Evolutionary conservation across 805 yeast genomes (phyloP), one percentile per base, ranked within the genome.

Genomic region (Lipomyces kockii): DNA sequence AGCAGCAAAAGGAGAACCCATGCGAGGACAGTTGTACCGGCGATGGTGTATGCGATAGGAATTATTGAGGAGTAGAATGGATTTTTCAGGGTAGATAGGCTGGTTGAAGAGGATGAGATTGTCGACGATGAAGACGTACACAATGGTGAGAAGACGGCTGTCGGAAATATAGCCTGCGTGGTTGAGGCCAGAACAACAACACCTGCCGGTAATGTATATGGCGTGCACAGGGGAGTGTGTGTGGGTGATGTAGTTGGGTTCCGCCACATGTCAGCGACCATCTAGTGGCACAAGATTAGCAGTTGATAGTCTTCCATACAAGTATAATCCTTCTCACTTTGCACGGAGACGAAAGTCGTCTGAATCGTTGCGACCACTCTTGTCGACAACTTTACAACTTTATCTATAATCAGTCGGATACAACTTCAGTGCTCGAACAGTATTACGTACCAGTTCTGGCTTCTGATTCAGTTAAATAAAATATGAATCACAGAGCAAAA

Each of bases 1-100:
- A 89, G 79, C 43, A 89, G 77, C 20, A 89, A 68, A 61, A 88
- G 78, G 32, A 91, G 79, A 86, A 90, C 86, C 96, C 96, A 91
- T 34, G 88, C 81, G 17, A 88, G 83, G 7, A 76, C 78, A 3
- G 78, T 74, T 17, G 75, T 71, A 7, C 77, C 80, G 4, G 79
- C 65, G 32, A 78, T 60, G 2, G 78, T 71, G 63, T 72, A 78
- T 2, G 76, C 74, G 12, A 77, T 73, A n/a, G 80, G 80, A 5
- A 76, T 66, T 22, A 73, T 74, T 4, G 75, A 70, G 8, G 79
- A 78, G 64, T 74, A 74, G 62, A 78, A 78, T 35, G 79, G 77
- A 49, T 70, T 68, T 32, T 64, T 58, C 46, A 70, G 63, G 9
- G 59, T 51, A 3, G 68, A 52, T 3, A 65, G 29, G 25, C 53